phyloP scores from a whole-genome alignment of 306 rosid species.

The Ceratonia siliqua region DNA sequence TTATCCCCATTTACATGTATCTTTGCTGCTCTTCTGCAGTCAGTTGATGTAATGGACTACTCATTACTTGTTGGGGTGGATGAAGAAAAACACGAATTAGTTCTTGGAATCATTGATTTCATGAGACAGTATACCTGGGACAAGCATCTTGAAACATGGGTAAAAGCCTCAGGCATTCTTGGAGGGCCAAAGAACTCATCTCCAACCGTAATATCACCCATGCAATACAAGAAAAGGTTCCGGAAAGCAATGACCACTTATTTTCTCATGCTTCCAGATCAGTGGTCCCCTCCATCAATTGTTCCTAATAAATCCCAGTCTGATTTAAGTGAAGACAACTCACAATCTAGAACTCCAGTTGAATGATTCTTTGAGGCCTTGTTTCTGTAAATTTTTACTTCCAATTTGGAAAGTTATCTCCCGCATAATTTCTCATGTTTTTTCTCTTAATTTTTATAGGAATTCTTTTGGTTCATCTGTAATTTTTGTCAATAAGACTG shows the following conservation, averaged over 20 bases:
- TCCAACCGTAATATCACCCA: slow-evolving; percentile 93
- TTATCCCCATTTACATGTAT: slow-evolving; percentile 14
- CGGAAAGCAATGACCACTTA: slow-evolving; percentile 96
- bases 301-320: slow-evolving; percentile 64
- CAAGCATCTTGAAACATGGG: slow-evolving; percentile 99
- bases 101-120: slow-evolving; percentile 94
- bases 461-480: slow-evolving; percentile 44
- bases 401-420: slow-evolving; percentile 39
- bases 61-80: slow-evolving; percentile 94
- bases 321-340: slow-evolving; percentile 64
- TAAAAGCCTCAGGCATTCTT: slow-evolving; percentile 92
- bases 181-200: slow-evolving; percentile 88
- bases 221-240: slow-evolving; percentile 94
- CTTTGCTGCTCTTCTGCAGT: slow-evolving; percentile 53
- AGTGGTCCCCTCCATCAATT: slow-evolving; percentile 74
- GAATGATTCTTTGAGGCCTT: slow-evolving; percentile 50
- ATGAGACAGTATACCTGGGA: slow-evolving; percentile 99
- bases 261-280: slow-evolving; percentile 97
- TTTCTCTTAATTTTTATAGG: slow-evolving; percentile 43
- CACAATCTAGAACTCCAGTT: slow-evolving; percentile 47
- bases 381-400: slow-evolving; percentile 44
- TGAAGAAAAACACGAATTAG: slow-evolving; percentile 87
- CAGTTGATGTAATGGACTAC: slow-evolving; percentile 94
- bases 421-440: slow-evolving; percentile 29
- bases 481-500: slow-evolving; percentile 35